Evolutionary conservation across 768 basidiomycete species (phyloP).

Genomic region (Naganishia vaughanmartiniae): DNA sequence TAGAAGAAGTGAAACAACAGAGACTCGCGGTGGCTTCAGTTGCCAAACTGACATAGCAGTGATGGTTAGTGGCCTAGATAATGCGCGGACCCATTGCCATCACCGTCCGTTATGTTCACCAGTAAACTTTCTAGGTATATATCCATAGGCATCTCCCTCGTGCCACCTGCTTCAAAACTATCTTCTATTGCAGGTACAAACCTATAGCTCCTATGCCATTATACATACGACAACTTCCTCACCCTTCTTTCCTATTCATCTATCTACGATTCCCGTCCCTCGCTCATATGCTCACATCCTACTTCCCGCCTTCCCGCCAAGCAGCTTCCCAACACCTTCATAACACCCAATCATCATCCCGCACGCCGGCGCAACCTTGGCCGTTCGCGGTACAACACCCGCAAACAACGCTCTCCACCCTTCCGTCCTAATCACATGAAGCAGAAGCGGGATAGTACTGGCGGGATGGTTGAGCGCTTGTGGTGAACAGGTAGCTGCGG

Average conservation of each 20-base stretch:
- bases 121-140: too few species aligned
- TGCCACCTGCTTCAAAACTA: too few species aligned
- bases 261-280: not conserved
- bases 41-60: too few species aligned
- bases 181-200: too few species aligned
- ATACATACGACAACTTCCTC: not conserved
- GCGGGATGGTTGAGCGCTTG: slow-evolving; percentile 47
- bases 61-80: too few species aligned
- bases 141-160: too few species aligned
- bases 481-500: slow-evolving; percentile 41
- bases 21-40: too few species aligned
- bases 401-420: slow-evolving; percentile 75
- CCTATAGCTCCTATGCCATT: too few species aligned
- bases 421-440: slow-evolving; percentile 72
- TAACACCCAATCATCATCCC: slow-evolving; percentile 97
- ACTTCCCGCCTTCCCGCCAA: slow-evolving; percentile 36
- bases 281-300: not conserved
- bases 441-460: slow-evolving; percentile 64
- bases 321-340: slow-evolving; percentile 61
- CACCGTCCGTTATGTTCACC: too few species aligned
- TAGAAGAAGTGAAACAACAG: too few species aligned
- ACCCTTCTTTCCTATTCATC: not conserved
- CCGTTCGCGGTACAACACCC: slow-evolving; percentile 80
- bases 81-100: too few species aligned
- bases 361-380: slow-evolving; percentile 95